A percentile compares a stretch with the other conserved stretches of the same genome.
These are phyloP conservation scores for Puccinellia tenuiflora DNA, from an alignment of 176 grass and related monocot genomes.

Conservation along the genomic window DNA sequence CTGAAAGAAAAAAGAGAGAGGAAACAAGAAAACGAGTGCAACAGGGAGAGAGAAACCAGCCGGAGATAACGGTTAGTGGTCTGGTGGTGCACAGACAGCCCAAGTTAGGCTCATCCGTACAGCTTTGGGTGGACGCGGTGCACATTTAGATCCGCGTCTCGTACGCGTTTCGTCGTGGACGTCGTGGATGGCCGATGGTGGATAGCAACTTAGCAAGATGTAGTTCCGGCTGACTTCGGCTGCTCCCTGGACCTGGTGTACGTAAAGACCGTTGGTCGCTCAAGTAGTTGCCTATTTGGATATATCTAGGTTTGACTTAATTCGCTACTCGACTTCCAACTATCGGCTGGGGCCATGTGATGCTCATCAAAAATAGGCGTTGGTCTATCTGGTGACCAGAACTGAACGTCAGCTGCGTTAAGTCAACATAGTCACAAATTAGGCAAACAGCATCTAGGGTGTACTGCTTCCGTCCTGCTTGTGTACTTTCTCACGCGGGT, in stretches of 20 bases:
- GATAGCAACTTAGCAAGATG: not conserved
- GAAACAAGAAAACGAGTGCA: not conserved
- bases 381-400: not conserved
- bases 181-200: not conserved
- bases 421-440: not conserved
- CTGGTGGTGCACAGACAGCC: not conserved
- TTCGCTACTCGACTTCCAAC: not conserved
- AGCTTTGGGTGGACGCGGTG: not conserved
- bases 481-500: too few relatives aligned
- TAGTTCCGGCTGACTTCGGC: not conserved
- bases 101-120: not conserved
- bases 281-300: not conserved
- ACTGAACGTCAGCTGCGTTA: not conserved
- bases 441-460: too few relatives aligned
- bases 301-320: not conserved
- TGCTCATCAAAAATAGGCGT: not conserved
- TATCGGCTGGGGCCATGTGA: not conserved
- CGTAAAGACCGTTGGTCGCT: not conserved
- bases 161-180: not conserved
- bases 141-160: too few relatives aligned
- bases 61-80: constrained; percentile 5
- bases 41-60: not conserved
- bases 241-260: not conserved
- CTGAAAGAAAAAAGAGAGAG: not conserved
- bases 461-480: too few relatives aligned